These are phyloP conservation scores for Neopestalotiopsis sp. DNA, from an alignment of 2,329 filamentous ascomycete species.

Conservation along the genomic window DNA sequence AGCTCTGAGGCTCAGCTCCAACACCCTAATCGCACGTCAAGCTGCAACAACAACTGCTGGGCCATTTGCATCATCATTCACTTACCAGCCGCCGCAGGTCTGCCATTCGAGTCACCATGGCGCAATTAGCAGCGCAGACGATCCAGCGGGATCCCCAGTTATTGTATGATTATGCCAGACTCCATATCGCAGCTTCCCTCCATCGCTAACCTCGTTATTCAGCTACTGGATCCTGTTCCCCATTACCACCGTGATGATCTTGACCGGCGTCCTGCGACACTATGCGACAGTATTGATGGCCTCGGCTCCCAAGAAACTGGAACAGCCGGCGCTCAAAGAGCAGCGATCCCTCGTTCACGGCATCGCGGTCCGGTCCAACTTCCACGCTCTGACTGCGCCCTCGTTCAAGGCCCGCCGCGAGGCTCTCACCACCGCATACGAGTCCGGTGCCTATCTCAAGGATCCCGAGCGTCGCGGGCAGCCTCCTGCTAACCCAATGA, in stretches of 20 bases:
- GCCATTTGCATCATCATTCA: constrained; percentile 1
- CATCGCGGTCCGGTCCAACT: constrained; percentile 83
- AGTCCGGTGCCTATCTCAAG: constrained; percentile 87
- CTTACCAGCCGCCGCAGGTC: not conserved
- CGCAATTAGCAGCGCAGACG: constrained; percentile 85
- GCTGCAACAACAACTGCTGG: not conserved
- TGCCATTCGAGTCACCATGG: constrained; percentile 62
- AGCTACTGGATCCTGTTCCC: constrained; percentile 99
- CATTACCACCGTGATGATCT: constrained; percentile 96
- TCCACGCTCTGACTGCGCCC: constrained; percentile 76
- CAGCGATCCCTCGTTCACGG: constrained; percentile 85
- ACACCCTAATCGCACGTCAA: not conserved
- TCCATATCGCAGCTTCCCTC: not conserved
- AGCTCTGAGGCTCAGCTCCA: not conserved
- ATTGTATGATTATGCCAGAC: constrained; percentile 68
- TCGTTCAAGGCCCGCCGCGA: constrained; percentile 84
- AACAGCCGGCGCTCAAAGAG: constrained; percentile 79
- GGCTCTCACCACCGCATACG: constrained; percentile 79
- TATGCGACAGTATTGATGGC: constrained; percentile 94
- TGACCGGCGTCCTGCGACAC: constrained; percentile 94
- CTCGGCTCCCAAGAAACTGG: constrained; percentile 80
- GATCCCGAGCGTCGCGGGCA: constrained; percentile 86
- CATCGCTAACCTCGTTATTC: constrained; percentile 26
- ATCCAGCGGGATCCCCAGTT: constrained; percentile 98
- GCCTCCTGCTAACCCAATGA: constrained; percentile 90